Base-by-base conservation (phyloP, 1,284 basidiomycete genomes). In the Cystobasidium sp. region DNA sequence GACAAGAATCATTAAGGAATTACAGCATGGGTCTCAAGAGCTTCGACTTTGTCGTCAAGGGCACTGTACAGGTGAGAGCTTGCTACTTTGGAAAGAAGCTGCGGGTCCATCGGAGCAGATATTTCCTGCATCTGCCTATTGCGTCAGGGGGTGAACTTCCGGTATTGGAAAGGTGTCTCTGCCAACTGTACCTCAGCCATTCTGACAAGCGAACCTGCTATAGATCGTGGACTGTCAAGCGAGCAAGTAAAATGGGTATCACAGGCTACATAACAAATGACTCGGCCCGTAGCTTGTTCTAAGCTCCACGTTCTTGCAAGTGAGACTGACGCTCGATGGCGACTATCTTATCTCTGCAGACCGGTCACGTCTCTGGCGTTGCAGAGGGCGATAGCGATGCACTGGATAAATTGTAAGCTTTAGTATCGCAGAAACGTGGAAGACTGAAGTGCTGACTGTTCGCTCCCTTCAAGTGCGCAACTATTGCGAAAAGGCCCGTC, bases 181-280 rank as follows among this genome's bases (percentile, higher is more conserved):
- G 22, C 7, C 10, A 31, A n/a, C n/a, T n/a, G n/a, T 22, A 46
- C 63, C 6, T 46, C 46, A 12, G 5, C 6, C 7, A 49, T n/a
- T 9, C 37, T 46, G 37, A 46, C 16, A n/a, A 8, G 20, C 46
- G 16, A 52, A 43, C n/a, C n/a, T n/a, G n/a, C n/a, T 46, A 5
- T 7, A 71, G 68, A 22, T 71, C 68, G 6, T 73, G 70, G 70
- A 73, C 70, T 41, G 62, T 46, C n/a, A 53, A 65, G 47, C 70
- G 66, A 66, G 70, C 70, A 3, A 52, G 58, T 37, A 73, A 62
- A 24, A 24, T 61, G 7, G 41, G 51, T 18, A 20, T 73, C 10
- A 73, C 70, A 6, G 70, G 70, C 18, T 73, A 73, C 22, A 63
- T 73, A 16, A 73, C 31, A 3, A 73, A 73, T 43, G 70, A 65